Conservation (phyloP, 2,329 filamentous ascomycete species). For the Zopfia rhizophila region DNA sequence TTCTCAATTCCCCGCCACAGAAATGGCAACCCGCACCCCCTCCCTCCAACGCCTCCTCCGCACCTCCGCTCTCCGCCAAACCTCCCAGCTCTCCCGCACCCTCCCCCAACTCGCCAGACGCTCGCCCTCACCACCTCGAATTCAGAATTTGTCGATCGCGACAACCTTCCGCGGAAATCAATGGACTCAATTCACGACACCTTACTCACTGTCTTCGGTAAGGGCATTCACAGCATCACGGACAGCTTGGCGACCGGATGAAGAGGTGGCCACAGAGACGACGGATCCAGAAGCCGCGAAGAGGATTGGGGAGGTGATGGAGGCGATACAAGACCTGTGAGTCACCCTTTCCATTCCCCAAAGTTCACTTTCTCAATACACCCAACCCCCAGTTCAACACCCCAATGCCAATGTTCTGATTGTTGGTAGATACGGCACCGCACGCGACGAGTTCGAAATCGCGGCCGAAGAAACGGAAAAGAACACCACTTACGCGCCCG, state of each 20-base stretch:
- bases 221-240: slow-evolving; percentile 40
- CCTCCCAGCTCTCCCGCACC: slow-evolving; percentile 35
- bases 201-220: slow-evolving; percentile 42
- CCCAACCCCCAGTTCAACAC: background rate
- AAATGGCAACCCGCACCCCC: slow-evolving; percentile 32
- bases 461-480: slow-evolving; percentile 64
- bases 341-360: background rate
- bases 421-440: slow-evolving; percentile 40
- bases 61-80: slow-evolving; percentile 32
- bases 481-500: slow-evolving; percentile 65
- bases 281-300: slow-evolving; percentile 31
- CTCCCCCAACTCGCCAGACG: slow-evolving; percentile 31
- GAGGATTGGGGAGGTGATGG: slow-evolving; percentile 42
- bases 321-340: slow-evolving; percentile 48
- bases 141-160: no score
- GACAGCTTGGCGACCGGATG: background rate
- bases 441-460: slow-evolving; percentile 60
- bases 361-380: background rate
- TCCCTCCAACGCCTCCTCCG: slow-evolving; percentile 43
- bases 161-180: slow-evolving; percentile 21
- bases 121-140: slow-evolving; percentile 37
- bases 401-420: no score
- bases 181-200: slow-evolving; percentile 47
- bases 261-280: slow-evolving; percentile 2
- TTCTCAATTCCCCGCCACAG: slow-evolving; percentile 15